A percentile compares a stretch with the other conserved stretches of the same genome.
phyloP scores from a whole-genome alignment of 805 yeast species.

The Wickerhamomyces mucosus region DNA sequence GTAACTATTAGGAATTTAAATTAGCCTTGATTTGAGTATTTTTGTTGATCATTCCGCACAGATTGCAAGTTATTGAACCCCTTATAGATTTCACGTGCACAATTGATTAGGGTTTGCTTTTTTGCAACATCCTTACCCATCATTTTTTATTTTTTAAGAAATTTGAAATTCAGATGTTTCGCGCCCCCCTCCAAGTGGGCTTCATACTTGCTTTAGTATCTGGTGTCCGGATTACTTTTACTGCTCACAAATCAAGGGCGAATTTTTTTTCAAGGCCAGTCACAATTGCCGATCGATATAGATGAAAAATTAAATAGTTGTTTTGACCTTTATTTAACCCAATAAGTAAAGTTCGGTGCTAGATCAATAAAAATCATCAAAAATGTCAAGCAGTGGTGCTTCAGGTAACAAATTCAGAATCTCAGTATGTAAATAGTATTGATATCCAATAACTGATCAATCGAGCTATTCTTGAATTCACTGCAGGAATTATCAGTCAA shows the following conservation, averaged over 20 bases:
- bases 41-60: too few relatives aligned
- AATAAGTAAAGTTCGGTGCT: not conserved
- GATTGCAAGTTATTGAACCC: too few relatives aligned
- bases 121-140: not conserved
- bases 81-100: not conserved
- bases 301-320: conserved; percentile 1
- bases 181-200: not conserved
- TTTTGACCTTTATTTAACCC: not conserved
- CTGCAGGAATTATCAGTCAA: too few relatives aligned
- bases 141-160: not conserved
- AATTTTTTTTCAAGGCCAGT: not conserved
- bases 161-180: not conserved
- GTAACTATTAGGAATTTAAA: too few relatives aligned
- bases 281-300: not conserved
- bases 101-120: not conserved
- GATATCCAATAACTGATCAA: not conserved
- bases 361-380: conserved; percentile 19
- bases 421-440: conserved; percentile 63
- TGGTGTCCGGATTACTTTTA: too few relatives aligned
- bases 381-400: conserved; percentile 91
- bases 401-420: conserved; percentile 99
- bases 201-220: not conserved
- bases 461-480: too few relatives aligned
- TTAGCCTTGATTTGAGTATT: too few relatives aligned
- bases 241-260: too few relatives aligned